These are phyloP conservation scores for Penicillium dipodomyicola DNA, from an alignment of 495 filamentous ascomycete genomes.

Conservation along the genomic window DNA sequence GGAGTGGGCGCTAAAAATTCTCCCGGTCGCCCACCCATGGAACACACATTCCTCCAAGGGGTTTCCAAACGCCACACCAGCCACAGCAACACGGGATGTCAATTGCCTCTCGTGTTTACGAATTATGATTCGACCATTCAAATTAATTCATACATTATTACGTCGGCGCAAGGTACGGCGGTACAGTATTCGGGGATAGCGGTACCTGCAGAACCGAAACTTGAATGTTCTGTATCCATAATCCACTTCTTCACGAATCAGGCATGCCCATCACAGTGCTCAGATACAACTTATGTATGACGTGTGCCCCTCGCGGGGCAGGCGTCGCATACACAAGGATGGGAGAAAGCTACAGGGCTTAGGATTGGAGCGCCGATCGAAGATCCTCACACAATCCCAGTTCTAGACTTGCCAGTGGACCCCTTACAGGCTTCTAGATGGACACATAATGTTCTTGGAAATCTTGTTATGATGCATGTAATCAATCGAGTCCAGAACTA, in stretches of 20 bases:
- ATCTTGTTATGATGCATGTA: neutral
- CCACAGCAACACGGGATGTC: conserved; percentile 4
- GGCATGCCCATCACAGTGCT: neutral
- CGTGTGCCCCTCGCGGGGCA: conserved; percentile 7
- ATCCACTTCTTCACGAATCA: neutral
- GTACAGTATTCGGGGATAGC: neutral
- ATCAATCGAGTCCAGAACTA: conserved; percentile 1
- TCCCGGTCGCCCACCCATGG: conserved; percentile 7
- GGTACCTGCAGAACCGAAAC: conserved; percentile 3
- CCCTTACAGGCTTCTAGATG: conserved; percentile 9
- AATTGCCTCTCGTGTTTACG: neutral
- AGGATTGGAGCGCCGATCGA: conserved; percentile 6
- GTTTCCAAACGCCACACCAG: conserved; percentile 5
- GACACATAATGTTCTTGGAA: conserved; percentile 8
- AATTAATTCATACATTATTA: neutral
- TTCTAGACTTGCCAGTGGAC: conserved; percentile 8
- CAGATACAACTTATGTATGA: neutral
- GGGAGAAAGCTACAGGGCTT: neutral
- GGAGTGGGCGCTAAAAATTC: neutral
- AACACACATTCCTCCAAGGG: neutral
- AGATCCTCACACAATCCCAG: conserved; percentile 5
- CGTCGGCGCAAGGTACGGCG: no score
- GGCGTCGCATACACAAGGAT: neutral
- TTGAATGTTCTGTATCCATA: neutral
- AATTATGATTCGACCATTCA: conserved; percentile 2